Base-by-base conservation (phyloP, 176 grass and related monocot species). In the Zizania latifolia region DNA sequence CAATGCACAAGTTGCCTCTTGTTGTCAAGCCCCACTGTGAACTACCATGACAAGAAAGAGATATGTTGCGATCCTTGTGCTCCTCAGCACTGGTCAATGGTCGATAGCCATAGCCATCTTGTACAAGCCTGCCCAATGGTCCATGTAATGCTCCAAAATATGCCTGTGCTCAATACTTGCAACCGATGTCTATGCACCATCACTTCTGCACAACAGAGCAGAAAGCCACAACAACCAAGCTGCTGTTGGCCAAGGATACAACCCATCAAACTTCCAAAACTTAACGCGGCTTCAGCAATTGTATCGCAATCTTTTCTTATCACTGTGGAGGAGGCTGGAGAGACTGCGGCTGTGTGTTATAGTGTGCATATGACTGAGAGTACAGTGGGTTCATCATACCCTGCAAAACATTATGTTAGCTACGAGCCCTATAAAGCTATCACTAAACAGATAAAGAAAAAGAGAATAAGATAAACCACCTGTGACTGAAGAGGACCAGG, bases 331-430 rank as follows among this genome's bases (percentile, higher is more conserved):
- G 86, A 36, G 92, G 87, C 17, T 94, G 96, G 80, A 92, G 78
- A 70, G 89, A 91, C 84, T 87, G 96, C 30, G 89, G 92, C 72
- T 99, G 96, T 40, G 84, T 92, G 87, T 92, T 99, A 50, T 99
- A 99, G 56, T 92, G 92, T 74, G 85, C 62, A 36, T 90, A 99
- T 4, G 96, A 85, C 38, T 99, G 96, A 24, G 96, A 95, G 73
- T 99, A 99, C 1, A 99, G 51, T 6, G 92, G 87, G 23, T 92
- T 94, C 82, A 99, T 90, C 75, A 90, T 88, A 48, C 82, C 82
- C 96, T 99, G 89, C n/a, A 86, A 71, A 74, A 65, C n/a, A 41
- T 44, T 50, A 57, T 30, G 21, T 31, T 51, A 68, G 62, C 79
- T 70, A 72, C 19, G 39, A 75, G 27, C 33, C 15, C n/a, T 11